Conservation (phyloP, 176 grass and related monocot genomes). For the Alloteropsis semialata region DNA sequence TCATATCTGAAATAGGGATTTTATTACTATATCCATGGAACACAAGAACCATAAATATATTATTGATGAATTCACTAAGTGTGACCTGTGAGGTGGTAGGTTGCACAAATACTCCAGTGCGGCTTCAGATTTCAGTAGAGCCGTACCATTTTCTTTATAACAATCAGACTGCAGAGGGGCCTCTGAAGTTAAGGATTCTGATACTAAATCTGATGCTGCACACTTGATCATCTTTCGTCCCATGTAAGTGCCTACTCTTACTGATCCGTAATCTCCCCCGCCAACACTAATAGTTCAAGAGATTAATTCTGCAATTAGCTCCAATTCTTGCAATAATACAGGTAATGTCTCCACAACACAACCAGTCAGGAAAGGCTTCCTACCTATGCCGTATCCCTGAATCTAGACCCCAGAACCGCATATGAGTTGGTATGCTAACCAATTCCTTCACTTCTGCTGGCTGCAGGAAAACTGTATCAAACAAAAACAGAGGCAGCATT, state of each 20-base stretch:
- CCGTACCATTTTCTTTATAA: constrained; percentile 51
- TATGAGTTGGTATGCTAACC: constrained; percentile 82
- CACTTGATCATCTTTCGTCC: constrained; percentile 90
- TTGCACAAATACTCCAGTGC: constrained; percentile 89
- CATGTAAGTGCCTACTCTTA: constrained; percentile 96
- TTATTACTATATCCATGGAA: neutral
- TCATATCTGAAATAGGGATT: constrained; percentile 65
- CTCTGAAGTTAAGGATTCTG: constrained; percentile 39
- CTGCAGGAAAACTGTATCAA: constrained; percentile 48
- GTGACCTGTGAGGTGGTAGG: constrained; percentile 80
- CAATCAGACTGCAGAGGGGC: constrained; percentile 36
- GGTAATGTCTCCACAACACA: neutral
- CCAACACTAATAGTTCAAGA: constrained; percentile 64
- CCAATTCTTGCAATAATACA: neutral
- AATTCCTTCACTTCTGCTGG: constrained; percentile 98
- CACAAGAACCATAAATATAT: neutral
- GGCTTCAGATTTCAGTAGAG: constrained; percentile 71
- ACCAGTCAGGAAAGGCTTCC: neutral
- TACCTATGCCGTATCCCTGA: constrained; percentile 95
- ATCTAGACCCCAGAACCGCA: constrained; percentile 95
- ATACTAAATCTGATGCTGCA: constrained; percentile 59
- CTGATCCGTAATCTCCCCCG: constrained; percentile 94
- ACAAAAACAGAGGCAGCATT: constrained; percentile 25
- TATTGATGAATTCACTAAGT: neutral
- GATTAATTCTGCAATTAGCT: constrained; percentile 23